Base-by-base conservation (phyloP, 768 basidiomycete species). In the Boletus tomentosulus region DNA sequence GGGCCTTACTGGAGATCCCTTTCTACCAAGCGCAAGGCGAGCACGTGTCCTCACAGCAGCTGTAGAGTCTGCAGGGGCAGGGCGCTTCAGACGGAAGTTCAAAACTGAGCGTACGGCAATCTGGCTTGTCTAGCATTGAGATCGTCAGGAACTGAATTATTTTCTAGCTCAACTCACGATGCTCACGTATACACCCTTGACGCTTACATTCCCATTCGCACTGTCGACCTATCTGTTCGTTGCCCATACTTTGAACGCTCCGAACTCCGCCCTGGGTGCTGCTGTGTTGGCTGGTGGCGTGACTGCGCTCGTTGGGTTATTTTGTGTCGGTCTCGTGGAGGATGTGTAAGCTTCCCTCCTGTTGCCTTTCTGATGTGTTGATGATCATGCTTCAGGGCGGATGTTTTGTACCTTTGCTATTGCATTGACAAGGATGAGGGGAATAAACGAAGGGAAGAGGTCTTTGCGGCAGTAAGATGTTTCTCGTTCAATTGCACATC, bases 191-290 rank as follows among this genome's bases (percentile, higher is more conserved):
- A 81, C 89, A 12, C 87, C 92, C 16, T 74, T 91, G 47, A 88
- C 86, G 1, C 74, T 93, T 55, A 89, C 89, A 1, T 79, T 94
- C 57, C 88, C 92, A 6, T 89, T 91, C 57, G 85, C 91, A 13
- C 74, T 95, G 28, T 72, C 81, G 35, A 89, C 92, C 5, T 97
- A 96, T 68, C 70, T 98, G 19, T 90, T 95, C 60, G 89, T 92
- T n/a, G 87, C 91, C 2, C 89, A 92, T 69, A 86, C 87, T 0
- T 71, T 92, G 22, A 66, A 69, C 16, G 82, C 84, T 25, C 89
- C 91, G 0, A 68, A 84, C 44, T 79, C 87, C 61, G 90, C 92
- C 0, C 75, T 93, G 8, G 78, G 84, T 12, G 87, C 89, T 22
- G 83, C 88, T 1, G 59, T 95, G 15, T 73, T 95, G 4, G 87